Base-by-base conservation (phyloP, 148 eudicot genomes). In the Diospyros kaki region DNA sequence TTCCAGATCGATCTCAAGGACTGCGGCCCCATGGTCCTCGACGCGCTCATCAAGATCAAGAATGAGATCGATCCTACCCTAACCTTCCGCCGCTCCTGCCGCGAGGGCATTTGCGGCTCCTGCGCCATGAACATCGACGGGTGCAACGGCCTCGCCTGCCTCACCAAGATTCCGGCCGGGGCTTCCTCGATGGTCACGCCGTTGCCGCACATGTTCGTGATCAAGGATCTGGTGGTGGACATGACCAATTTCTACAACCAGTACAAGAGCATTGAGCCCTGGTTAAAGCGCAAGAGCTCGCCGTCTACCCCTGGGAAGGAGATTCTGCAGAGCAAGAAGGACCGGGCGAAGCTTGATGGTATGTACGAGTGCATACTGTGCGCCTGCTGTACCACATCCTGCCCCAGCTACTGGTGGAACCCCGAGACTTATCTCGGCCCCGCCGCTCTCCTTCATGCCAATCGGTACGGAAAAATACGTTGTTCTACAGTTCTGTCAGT, bases 351-450 rank as follows among this genome's bases (percentile, higher is more conserved):
- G 81, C 87, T 93, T 28, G 99, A 95, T 83, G 99, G 99, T 77
- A 92, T 95, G 97, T 95, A 95, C 68, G 99, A 95, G 85, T 95
- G 97, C 75, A 95, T 95, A 69, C 68, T 95, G 50, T 95, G 99
- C 55, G 94, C 99, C 70, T 95, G 99, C 64, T 95, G 99, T 77
- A 86, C 89, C 69, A 92, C 99, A 39, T 93, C 99, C 5, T 95
- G 99, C 75, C 99, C 99, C 40, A 92, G 97, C 73, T 95, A 95
- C 78, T 95, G 99, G 99, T 95, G 99, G 99, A 95, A 95, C 63
- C 99, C 99, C 61, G 97, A 95, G 72, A 77, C 89, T 48, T 95
- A 95, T 80, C 81, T 95, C 6, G 99, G 99, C 14, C 99, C 99
- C 63, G 99, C 99, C 40, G 99, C 99, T 4, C 87, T 95, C 76